Base-by-base conservation (phyloP, 441 rosid genomes). In the Cnidoscolus chayamansa region DNA sequence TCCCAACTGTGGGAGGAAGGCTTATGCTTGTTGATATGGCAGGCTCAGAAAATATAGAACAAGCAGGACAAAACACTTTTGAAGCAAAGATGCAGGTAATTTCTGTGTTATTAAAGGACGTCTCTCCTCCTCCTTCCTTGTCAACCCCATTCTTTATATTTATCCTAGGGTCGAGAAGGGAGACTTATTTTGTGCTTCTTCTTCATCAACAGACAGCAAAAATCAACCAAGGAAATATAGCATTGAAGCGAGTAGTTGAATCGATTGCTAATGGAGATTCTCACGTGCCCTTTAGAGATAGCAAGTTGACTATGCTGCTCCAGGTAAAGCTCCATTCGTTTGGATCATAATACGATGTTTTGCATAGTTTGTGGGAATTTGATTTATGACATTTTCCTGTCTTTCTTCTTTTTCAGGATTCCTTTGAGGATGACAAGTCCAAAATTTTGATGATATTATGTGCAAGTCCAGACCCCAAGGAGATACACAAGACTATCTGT, bases 11-110 rank as follows among this genome's bases (percentile, higher is more conserved):
- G 63, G 99, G 99, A 48, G 99, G 99, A 78, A 81, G 92, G 67
- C 82, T 94, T 68, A 90, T 94, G 98, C 97, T 94, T 37, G 99
- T 94, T 37, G 99, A 94, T 69, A 94, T 94, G 99, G 99, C 99
- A 57, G 99, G 99, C 71, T 94, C 99, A 19, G 99, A 94, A 69
- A 94, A 94, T 75, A 92, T 94, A 43, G 99, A 94, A 74, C 97
- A 88, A 83, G 99, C 99, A 10, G 99, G 99, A 1, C 99, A 94
- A 77, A 82, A 70, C 54, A 94, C 92, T 66, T 87, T 87, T 81
- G 99, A 94, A 82, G 97, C 99, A 25, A 94, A 94, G 83, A 88
- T 94, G 97, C 99, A 94, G 91, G 99, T 90, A 77, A 73, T 32
- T 12, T 53, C 8, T n/a, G 35, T 0, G 6, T 25, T 25, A 25